Evolutionary conservation across 805 yeast genomes (phyloP), one percentile per base, ranked within the genome.

Genomic region (Suhomyces faveliae): DNA sequence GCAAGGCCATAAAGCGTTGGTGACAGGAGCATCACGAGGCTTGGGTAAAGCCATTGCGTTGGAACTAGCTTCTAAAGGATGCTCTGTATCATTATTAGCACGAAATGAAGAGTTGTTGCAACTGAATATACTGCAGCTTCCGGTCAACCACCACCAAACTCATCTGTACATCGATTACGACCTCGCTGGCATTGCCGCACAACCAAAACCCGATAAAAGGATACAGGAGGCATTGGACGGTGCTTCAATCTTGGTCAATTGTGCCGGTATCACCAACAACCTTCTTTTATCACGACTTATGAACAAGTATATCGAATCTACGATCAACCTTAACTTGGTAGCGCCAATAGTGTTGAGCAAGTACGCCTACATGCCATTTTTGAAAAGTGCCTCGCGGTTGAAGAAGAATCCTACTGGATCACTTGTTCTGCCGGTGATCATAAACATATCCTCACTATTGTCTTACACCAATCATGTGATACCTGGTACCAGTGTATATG

Each of bases 1-100:
- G 6, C 23, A 35, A 3, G 56, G 56, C 4, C 53, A 50, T 47
- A 71, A 73, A n/a, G 84, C 83, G 0, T 53, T 80, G 4, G 64
- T 85, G 2, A 84, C 89, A 0, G 94, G 94, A 1, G 90, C 85
- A 0, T 81, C 90, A 0, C 66, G 76, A 40, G 92, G 94, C 0
- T 67, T 86, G 11, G 94, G 94, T 0, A 64, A 71, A 3, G 74
- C 74, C 0, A 76, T 87, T 13, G 84, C 89, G 0, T 52, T 59
- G 27, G 60, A 56, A 24, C 66, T 86, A 22, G 78, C 88, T 0
- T 42, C 51, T 0, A 54, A 68, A 23, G 91, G 91, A 1, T 76
- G 79, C 21, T 68, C 67, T 17, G 67, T 82, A 5, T 70, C 83
- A 0, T 59, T 85, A 13, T 51, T 82, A 4, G 76, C 89, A 0